Base-by-base conservation (phyloP, 2,329 filamentous ascomycete genomes). In the Aaosphaeria arxii region DNA sequence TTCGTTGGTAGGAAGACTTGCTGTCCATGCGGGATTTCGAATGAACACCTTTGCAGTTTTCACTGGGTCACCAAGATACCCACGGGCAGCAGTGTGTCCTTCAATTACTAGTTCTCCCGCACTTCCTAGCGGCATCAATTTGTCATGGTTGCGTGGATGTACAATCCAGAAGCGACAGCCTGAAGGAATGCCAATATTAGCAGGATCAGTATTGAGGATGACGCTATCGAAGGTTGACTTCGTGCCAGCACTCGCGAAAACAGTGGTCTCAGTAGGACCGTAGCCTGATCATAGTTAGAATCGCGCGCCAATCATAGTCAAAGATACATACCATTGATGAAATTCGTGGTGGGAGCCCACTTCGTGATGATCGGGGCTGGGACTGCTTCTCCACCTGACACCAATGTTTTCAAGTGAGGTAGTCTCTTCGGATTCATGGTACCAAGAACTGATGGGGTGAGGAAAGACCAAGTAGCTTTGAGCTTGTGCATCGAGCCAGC, bases 321-420 rank as follows among this genome's bases (percentile, higher is more conserved):
- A 30, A 66, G 1, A 67, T 66, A 48, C 75, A 75, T 30, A 69
- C 58, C 72, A 38, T 77, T 76, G 45, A 77, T 70, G 5, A 78
- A 64, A n/a, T 67, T 70, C 7, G 71, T 64, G 7, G 63, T 65
- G 28, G 67, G 70, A 30, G 57, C 57, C 75, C 76, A 79, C 43
- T 70, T 72, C 32, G 71, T 64, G 40, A 77, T 69, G 42, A 74
- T 66, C 28, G 66, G 66, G 6, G 67, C 59, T 1, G 72, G 65
- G 13, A 71, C 56, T 2, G 62, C 59, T 53, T 79, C 77, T 36
- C 76, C 77, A 40, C 73, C 74, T 11, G 69, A 64, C 0, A 71
- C 64, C 6, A 79, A 61, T 1, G 69, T 69, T 48, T 76, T 72
- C 45, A 79, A 53, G 5, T 66, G 48, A 55, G 74, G 32, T 58